A percentile compares a stretch with the other conserved stretches of the same genome.
These are phyloP conservation scores for Morella rubra DNA, from an alignment of 306 rosid genomes.

Conservation along the genomic window DNA sequence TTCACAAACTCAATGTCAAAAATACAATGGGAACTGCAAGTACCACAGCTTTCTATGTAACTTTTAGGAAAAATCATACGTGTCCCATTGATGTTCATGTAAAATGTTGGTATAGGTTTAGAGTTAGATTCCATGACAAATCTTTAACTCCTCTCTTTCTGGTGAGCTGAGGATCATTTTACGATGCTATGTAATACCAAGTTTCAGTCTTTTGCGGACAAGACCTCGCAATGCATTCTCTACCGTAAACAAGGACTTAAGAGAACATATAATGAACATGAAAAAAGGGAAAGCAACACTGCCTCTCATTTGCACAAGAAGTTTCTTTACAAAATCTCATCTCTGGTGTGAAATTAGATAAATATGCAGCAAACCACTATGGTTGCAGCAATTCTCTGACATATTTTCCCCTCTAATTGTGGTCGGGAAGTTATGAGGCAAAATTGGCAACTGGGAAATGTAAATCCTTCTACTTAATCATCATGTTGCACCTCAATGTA, in stretches of 20 bases:
- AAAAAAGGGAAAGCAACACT: too few species aligned
- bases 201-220: not conserved
- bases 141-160: not conserved
- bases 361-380: not conserved
- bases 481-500: not conserved
- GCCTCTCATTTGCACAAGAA: too few species aligned
- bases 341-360: not conserved
- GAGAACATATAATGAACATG: too few species aligned
- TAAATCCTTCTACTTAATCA: not conserved
- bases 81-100: not conserved
- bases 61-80: not conserved
- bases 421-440: too few species aligned
- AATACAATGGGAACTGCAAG: not conserved
- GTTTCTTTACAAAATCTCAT: not conserved
- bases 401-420: too few species aligned
- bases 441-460: not conserved
- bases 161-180: not conserved
- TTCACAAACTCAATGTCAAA: not conserved
- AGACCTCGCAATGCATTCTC: not conserved
- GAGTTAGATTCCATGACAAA: not conserved
- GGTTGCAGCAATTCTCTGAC: not conserved
- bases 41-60: not conserved
- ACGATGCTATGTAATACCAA: not conserved
- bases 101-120: not conserved
- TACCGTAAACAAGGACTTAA: too few species aligned